Base-by-base conservation (phyloP, 441 rosid species). In the Arabidopsis lyrata region DNA sequence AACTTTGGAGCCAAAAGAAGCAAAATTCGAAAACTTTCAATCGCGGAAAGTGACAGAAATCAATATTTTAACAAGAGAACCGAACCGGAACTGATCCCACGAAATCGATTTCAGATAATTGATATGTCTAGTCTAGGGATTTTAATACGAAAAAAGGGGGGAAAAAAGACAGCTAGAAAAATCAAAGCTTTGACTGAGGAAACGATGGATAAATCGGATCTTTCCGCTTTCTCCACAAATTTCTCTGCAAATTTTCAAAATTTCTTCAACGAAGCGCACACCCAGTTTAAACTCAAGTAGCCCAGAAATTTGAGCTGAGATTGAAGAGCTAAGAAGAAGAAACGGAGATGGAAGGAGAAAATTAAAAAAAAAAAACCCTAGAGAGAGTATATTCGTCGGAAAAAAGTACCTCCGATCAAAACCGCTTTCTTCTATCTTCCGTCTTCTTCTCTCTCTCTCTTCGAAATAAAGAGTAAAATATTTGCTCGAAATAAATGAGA, bases 61-160 rank as follows among this genome's bases (percentile, higher is more conserved):
- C 56, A 60, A 72, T 77, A 72, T 72, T 53, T 69, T 72, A 52
- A 52, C 31, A 7, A 35, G 12, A 77, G 52, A 77, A 77, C 80
- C 80, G 76, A 66, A 77, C 80, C 76, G 77, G 77, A 72, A 66
- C 8, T 15, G 42, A 55, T 39, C 45, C 77, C 69, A 77, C 27
- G 52, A 72, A 64, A 59, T 71, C 77, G 64, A 77, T 16, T 65
- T 65, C 63, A 60, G 20, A 56, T 52, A 20, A 0, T 34, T 56
- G 38, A 52, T 55, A n/a, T 68, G 8, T 69, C 16, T 58, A 12
- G 8, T 69, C 16, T 58, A 12, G 53, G 53, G 59, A 12, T 70
- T 56, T 65, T 49, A 53, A 48, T 24, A 61, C 45, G 24, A 18
- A 54, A 63, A 54, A 45, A 38, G 20, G 8, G 34, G 10, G 18